Evolutionary conservation across 768 basidiomycete species (phyloP).

Genomic region (Punctularia strigosozonata): DNA sequence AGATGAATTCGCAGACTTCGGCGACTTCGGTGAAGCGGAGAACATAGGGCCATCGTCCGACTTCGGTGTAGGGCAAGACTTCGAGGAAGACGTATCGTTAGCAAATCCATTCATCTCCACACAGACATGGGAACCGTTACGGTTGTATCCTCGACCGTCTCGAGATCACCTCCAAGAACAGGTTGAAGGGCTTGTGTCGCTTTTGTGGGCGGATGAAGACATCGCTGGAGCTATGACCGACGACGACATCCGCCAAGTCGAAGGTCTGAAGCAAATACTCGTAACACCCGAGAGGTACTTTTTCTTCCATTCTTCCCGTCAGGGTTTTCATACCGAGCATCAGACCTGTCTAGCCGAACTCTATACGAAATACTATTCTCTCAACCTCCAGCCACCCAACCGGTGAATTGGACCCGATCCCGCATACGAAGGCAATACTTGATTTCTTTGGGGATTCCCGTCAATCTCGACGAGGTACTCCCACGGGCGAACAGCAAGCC

Average conservation of each 20-base stretch:
- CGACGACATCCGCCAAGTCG: constrained; percentile 67
- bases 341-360: constrained; percentile 47
- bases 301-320: constrained; percentile 3
- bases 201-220: constrained; percentile 49
- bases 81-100: constrained; percentile 26
- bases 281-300: constrained; percentile 63
- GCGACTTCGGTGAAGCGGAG: constrained; percentile 67
- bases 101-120: constrained; percentile 34
- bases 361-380: constrained; percentile 64
- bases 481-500: constrained; percentile 52
- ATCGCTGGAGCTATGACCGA: constrained; percentile 44
- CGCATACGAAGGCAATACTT: constrained; percentile 84
- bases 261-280: constrained; percentile 72
- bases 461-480: constrained; percentile 88
- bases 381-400: constrained; percentile 62
- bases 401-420: constrained; percentile 92
- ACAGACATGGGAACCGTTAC: constrained; percentile 47
- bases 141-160: constrained; percentile 53
- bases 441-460: constrained; percentile 84
- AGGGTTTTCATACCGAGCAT: constrained; percentile 6
- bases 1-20: constrained; percentile 83
- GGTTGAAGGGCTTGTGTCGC: constrained; percentile 52
- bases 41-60: too few species aligned
- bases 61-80: too few species aligned
- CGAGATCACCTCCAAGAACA: constrained; percentile 44